Conservation (phyloP, 495 filamentous ascomycete genomes). For the Aspergillus baeticus region DNA sequence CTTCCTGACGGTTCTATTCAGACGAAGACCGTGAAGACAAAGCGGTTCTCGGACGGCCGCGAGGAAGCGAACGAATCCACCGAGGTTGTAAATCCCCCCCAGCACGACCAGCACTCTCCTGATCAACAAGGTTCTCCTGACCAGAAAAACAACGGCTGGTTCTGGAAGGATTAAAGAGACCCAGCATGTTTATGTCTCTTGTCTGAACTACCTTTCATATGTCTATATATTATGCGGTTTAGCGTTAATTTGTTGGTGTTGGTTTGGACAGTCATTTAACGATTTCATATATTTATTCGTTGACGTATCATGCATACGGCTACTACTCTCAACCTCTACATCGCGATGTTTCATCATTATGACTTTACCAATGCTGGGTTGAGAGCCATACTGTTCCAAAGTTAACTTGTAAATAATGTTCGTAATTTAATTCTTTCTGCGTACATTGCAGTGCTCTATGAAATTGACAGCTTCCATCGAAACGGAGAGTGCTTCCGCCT, state of each 20-base stretch:
- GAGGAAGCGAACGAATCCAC: constrained; percentile 55
- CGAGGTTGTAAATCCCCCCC: constrained; percentile 30
- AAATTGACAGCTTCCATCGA: too few species aligned
- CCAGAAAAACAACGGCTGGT: constrained; percentile 37
- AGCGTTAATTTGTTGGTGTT: constrained; percentile 11
- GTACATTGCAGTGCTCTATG: too few species aligned
- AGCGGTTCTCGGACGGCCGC: constrained; percentile 61
- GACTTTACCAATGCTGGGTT: too few species aligned
- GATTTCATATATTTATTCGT: too few species aligned
- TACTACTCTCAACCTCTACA: too few species aligned
- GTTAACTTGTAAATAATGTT: too few species aligned
- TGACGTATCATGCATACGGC: too few species aligned
- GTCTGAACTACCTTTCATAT: constrained; percentile 3
- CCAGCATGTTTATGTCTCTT: not conserved
- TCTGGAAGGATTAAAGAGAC: constrained; percentile 35
- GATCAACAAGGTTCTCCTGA: constrained; percentile 12
- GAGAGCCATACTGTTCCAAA: too few species aligned
- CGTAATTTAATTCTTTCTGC: too few species aligned
- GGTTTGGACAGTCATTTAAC: constrained; percentile 4
- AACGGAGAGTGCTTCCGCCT: too few species aligned
- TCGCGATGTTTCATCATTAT: too few species aligned
- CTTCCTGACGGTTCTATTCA: constrained; percentile 60
- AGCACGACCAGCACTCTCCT: constrained; percentile 14
- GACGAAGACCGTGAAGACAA: constrained; percentile 59
- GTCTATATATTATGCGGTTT: constrained; percentile 10